Evolutionary conservation across 345 rosid species (phyloP), one percentile per base, ranked within the genome.

Genomic region (Streptanthus diversifolius): DNA sequence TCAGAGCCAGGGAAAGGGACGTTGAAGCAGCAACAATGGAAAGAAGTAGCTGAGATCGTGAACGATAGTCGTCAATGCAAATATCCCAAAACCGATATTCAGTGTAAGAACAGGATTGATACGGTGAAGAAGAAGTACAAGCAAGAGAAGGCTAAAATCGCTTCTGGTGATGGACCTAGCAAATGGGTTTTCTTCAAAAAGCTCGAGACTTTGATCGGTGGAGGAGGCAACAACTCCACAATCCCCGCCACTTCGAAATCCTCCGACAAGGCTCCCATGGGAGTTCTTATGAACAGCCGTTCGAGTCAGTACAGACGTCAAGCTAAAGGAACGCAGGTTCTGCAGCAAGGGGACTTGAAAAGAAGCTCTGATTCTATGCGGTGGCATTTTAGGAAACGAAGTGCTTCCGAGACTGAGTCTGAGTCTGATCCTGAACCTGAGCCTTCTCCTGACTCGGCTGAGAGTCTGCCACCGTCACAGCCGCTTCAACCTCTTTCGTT

Each of bases 91-190:
- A 91, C 90, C 0, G 95, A 95, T 63, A 81, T 95, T 7, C 97
- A 91, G 82, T 95, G 99, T 71, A 95, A 95, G 93, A 91, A 95
- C 62, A 85, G 93, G 47, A 91, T 93, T 76, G 98, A 93, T 61
- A 91, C 96, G 1, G 92, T 93, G 4, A 93, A 93, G 88, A 91
- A 91, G 85, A 93, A 91, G 83, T 93, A 89, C 65, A 91, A 93
- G 84, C 60, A 80, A 66, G 97, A 93, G 87, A 91, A 85, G 79
- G 80, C 88, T 2, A 86, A 82, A 67, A 71, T 89, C 3, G 80
- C 83, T 29, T 73, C 88, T 3, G 88, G 88, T 66, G 85, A 83
- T 17, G 84, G 84, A 8, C 63, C 82, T 47, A 88, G 91, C 51
- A 83, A 82, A 35, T 95, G 99, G 99, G 75, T 80, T 1, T 95